Evolutionary conservation across 2,329 filamentous ascomycete species (phyloP).

Genomic region (Aspergillus carbonarius): DNA sequence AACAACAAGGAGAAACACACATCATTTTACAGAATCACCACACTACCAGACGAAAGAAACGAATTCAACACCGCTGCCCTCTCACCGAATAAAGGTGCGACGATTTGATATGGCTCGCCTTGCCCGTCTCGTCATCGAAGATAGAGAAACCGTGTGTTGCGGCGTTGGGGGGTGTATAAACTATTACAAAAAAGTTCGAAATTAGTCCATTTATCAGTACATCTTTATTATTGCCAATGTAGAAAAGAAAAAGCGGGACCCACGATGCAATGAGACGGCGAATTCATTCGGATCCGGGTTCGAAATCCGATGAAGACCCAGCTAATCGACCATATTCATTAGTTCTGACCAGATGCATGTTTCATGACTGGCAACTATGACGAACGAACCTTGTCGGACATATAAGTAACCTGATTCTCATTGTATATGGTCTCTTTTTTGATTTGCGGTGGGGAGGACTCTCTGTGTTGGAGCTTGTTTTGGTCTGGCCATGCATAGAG

Average conservation of each 20-base stretch:
- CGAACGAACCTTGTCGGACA: conserved; percentile 67
- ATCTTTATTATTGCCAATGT: background rate
- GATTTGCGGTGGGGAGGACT: conserved; percentile 57
- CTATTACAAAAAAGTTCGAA: conserved; percentile 28
- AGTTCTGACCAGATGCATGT: background rate
- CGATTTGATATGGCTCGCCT: conserved; percentile 68
- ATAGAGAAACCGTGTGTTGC: conserved; percentile 78
- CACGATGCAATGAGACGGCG: conserved; percentile 79
- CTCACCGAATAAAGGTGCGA: conserved; percentile 69
- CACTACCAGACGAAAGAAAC: no score
- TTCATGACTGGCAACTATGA: background rate
- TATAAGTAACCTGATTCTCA: conserved; percentile 79
- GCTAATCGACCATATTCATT: conserved; percentile 39
- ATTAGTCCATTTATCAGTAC: background rate
- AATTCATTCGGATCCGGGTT: conserved; percentile 70
- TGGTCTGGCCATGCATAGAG: conserved; percentile 70
- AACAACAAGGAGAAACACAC: background rate
- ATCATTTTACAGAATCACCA: background rate
- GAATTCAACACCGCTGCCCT: conserved; percentile 34
- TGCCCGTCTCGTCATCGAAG: conserved; percentile 75
- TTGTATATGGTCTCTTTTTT: conserved; percentile 67
- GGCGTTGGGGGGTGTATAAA: conserved; percentile 88
- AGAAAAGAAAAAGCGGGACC: conserved; percentile 25
- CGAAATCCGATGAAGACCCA: conserved; percentile 79
- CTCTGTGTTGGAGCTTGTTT: conserved; percentile 45